phyloP scores from a whole-genome alignment of 345 rosid species.

The Anastatica hierochuntica region DNA sequence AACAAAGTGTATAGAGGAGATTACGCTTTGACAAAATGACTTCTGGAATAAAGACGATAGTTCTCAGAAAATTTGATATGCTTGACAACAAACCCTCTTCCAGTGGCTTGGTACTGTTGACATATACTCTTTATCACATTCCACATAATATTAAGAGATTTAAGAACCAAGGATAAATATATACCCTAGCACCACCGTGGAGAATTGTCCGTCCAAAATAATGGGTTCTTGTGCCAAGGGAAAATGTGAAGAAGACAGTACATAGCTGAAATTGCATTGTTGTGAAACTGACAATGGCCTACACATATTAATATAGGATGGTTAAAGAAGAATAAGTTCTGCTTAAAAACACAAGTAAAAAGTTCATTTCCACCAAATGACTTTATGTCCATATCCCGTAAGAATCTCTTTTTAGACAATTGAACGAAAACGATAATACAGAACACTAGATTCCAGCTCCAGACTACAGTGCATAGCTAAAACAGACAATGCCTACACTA shows the following conservation, averaged over 20 bases:
- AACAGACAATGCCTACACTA: not conserved
- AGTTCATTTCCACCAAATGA: not conserved
- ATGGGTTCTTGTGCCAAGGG: constrained; percentile 91
- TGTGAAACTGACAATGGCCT: constrained; percentile 83
- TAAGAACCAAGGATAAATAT: constrained; percentile 15
- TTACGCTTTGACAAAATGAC: constrained; percentile 93
- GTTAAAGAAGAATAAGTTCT: constrained; percentile 6
- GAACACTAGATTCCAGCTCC: not conserved
- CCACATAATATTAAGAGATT: not conserved
- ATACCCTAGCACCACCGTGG: constrained; percentile 97
- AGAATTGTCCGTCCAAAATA: constrained; percentile 95
- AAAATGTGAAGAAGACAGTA: constrained; percentile 96
- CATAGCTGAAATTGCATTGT: constrained; percentile 97
- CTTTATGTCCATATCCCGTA: not conserved
- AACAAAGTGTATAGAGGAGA: constrained; percentile 20
- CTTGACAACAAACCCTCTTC: constrained; percentile 95
- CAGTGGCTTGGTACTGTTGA: constrained; percentile 89
- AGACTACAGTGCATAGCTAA: not conserved
- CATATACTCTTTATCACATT: constrained; percentile 14
- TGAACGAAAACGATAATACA: not conserved
- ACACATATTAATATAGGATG: no score
- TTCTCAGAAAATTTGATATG: constrained; percentile 88
- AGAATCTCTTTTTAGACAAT: constrained; percentile 4
- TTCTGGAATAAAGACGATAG: constrained; percentile 91
- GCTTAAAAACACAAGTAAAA: constrained; percentile 2